Base-by-base conservation (phyloP, 805 yeast species). In the Candida chauliodis region DNA sequence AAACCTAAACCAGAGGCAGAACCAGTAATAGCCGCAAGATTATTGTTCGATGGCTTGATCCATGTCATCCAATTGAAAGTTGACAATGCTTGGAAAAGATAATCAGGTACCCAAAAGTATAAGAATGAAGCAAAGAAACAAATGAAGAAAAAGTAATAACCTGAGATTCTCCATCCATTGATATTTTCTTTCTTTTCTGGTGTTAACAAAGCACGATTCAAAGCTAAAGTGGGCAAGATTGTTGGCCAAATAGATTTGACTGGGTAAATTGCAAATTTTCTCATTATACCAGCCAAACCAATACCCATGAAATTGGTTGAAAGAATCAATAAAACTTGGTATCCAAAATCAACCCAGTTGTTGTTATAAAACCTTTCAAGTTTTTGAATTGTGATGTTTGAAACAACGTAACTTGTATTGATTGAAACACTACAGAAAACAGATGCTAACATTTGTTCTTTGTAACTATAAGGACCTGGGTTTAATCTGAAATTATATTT, bases 391-490 rank as follows among this genome's bases (percentile, higher is more conserved):
- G 48, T 40, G 31, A 44, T 56, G 25, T 67, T 68, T 15, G 25
- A 55, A 42, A 47, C 37, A 48, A 69, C 73, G 39, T 51, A 50
- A 20, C 41, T 32, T 8, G 43, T 30, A 13, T 34, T 42, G 36
- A 56, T 52, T 27, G 56, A 43, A 28, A 69, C 58, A 10, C 86
- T 42, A 57, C 41, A 49, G 46, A 50, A 62, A 20, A 69, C 50
- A 6, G 86, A 75, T 1, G 81, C 65, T 41, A 81, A 66, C 79
- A 79, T 77, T 54, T 81, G 87, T 49, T 80, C 86, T 51, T 80
- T 80, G 45, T 56, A 64, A 20, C 68, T 61, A 81, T 84, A 81
- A 9, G 82, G 81, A 8, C 85, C 83, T 9, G 52, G 52, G 27
- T 48, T 48, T 32, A 78, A 56, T 20, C 38, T 40, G 38, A 46